Evolutionary conservation across 2,329 filamentous ascomycete genomes (phyloP).

Genomic region (Aspergillus piperis): DNA sequence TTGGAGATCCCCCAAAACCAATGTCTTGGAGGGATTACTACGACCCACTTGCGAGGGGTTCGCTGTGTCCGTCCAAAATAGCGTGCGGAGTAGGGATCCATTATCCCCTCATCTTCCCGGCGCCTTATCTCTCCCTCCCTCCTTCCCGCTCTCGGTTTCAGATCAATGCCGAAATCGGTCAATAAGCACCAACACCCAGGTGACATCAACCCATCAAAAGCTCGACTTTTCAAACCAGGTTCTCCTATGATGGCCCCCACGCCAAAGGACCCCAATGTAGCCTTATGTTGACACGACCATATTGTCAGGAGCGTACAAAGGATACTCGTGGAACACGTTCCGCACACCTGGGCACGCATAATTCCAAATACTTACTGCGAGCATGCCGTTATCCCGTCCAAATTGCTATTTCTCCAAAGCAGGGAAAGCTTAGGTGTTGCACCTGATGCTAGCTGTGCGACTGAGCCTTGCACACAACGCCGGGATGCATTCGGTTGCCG

Average conservation of each 20-base stretch:
- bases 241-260: neutral
- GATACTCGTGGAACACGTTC: neutral
- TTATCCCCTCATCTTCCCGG: neutral
- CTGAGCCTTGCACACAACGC: neutral
- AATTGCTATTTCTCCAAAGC: neutral
- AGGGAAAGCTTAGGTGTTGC: conserved; percentile 5
- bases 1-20: neutral
- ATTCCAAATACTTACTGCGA: neutral
- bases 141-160: neutral
- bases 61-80: neutral
- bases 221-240: neutral
- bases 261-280: neutral
- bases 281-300: neutral
- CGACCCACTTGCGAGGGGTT: neutral
- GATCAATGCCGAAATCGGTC: conserved; percentile 1
- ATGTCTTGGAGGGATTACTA: too few relatives aligned
- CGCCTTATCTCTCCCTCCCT: neutral
- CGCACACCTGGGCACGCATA: neutral
- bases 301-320: neutral
- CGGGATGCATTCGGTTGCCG: neutral
- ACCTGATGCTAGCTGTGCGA: neutral
- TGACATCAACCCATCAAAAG: neutral
- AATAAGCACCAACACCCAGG: neutral
- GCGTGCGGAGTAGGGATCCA: neutral
- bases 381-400: neutral